phyloP scores from a whole-genome alignment of 176 grass and related monocot species.

The maize (Zea mays) region Zm-B73-REFERENCE-NAM-5.0 NC_050097.1:194744001-194744500 shows the following conservation, averaged over 20 bases:
- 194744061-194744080: no score
- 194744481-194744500: constrained; percentile 14
- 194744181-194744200: background rate
- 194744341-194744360: background rate
- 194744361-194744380: background rate
- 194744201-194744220: background rate
- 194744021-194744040: no score
- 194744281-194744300: constrained; percentile 81
- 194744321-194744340: background rate
- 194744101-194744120: no score
- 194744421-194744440: constrained; percentile 65
- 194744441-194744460: constrained; percentile 72
- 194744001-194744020: no score
- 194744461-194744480: constrained; percentile 10
- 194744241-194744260: constrained; percentile 73
- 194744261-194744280: constrained; percentile 54
- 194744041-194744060: no score
- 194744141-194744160: no score
- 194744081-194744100: no score
- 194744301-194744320: constrained; percentile 24
- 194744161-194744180: background rate
- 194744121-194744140: no score
- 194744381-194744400: constrained; percentile 66
- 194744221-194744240: constrained; percentile 62
- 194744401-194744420: constrained; percentile 75